Conservation (phyloP, 371 early-diverging fungal genomes). For the Choanephora cucurbitarum region DNA sequence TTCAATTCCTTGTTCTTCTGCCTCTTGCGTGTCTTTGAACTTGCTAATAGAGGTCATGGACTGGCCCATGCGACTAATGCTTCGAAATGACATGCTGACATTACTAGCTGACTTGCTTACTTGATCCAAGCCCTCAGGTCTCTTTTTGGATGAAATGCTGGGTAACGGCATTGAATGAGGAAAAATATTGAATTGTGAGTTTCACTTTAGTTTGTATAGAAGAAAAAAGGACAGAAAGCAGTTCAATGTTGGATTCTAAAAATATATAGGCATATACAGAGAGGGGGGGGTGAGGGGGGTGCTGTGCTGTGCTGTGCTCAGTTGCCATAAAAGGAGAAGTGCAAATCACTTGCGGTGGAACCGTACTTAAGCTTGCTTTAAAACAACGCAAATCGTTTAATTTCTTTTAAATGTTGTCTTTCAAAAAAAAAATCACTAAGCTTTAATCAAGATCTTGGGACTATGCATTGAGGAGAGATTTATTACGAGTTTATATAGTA, state of each 20-base stretch:
- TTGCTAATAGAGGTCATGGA: slow-evolving; percentile 8
- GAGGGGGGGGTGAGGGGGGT: too few relatives aligned
- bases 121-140: slow-evolving; percentile 86
- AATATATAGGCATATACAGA: background rate
- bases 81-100: slow-evolving; percentile 12
- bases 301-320: too few relatives aligned
- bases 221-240: background rate
- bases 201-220: background rate
- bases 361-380: too few relatives aligned
- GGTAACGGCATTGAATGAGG: slow-evolving; percentile 9
- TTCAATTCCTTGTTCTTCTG: background rate
- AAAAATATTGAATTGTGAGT: background rate
- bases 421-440: too few relatives aligned
- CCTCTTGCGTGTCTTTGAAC: background rate
- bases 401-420: background rate
- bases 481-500: too few relatives aligned
- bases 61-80: slow-evolving; percentile 12
- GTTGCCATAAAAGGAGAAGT: too few relatives aligned
- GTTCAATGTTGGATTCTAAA: background rate
- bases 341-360: too few relatives aligned
- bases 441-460: too few relatives aligned
- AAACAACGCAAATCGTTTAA: too few relatives aligned
- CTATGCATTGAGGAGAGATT: too few relatives aligned
- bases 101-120: slow-evolving; percentile 74
- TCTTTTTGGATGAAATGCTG: slow-evolving; percentile 61